A percentile compares a stretch with the other conserved stretches of the same genome.
These are phyloP conservation scores for Saccharomyces jurei DNA, from an alignment of 805 yeast species.

Conservation along the genomic window DNA sequence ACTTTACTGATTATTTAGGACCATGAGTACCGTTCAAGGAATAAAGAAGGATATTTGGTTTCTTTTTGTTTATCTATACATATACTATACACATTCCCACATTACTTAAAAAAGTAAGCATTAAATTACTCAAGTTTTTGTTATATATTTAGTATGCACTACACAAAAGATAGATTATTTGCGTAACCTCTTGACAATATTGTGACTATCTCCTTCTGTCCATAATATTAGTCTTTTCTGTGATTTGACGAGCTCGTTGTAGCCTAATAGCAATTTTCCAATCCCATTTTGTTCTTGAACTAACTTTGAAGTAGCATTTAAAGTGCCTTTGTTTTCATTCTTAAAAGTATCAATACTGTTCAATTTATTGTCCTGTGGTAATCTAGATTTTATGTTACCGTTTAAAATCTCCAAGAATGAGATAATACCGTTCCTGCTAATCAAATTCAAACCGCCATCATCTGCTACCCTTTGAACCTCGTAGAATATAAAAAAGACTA, in stretches of 20 bases:
- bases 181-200: conserved; percentile 39
- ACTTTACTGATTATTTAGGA: conserved; percentile 13
- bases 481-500: conserved; percentile 37
- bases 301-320: conserved; percentile 31
- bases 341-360: conserved; percentile 4
- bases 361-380: conserved; percentile 7
- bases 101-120: neutral
- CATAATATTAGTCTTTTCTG: conserved; percentile 57
- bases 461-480: conserved; percentile 41
- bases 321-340: conserved; percentile 9
- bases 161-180: conserved; percentile 3
- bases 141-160: neutral
- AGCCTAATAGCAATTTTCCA: conserved; percentile 20
- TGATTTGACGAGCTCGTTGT: conserved; percentile 26
- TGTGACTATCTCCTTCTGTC: conserved; percentile 44
- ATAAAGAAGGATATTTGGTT: neutral
- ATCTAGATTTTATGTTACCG: neutral
- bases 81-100: neutral
- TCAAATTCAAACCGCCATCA: conserved; percentile 48
- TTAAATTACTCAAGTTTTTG: neutral
- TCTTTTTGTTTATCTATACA: neutral
- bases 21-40: neutral
- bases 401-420: conserved; percentile 31
- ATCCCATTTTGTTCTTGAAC: conserved; percentile 36
- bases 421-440: conserved; percentile 49